phyloP scores from a whole-genome alignment of 305 asterid species.

The Salvia sclarea region DNA sequence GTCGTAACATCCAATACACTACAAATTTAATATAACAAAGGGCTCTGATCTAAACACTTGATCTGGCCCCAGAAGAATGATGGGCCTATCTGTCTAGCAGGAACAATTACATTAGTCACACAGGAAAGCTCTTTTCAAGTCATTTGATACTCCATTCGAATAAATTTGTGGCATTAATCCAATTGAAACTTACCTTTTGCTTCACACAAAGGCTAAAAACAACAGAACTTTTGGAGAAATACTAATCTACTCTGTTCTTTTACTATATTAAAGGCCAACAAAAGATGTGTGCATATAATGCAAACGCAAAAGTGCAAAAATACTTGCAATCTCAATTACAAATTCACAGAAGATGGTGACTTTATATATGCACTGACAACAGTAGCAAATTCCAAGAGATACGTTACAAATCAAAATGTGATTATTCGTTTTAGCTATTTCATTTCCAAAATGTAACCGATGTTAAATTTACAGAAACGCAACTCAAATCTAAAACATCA shows the following conservation, averaged over 20 bases:
- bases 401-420: not conserved
- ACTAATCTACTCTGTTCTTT: not conserved
- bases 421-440: not conserved
- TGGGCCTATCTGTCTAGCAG: constrained; percentile 10
- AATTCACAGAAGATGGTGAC: not conserved
- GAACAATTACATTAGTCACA: not conserved
- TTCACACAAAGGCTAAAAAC: not conserved
- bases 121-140: constrained; percentile 9
- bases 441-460: not conserved
- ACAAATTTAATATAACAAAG: not conserved
- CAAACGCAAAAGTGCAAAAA: not conserved
- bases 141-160: not conserved
- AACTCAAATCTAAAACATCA: not conserved
- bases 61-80: not conserved
- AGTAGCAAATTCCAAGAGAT: not conserved
- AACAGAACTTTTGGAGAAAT: not conserved
- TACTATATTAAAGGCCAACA: not conserved
- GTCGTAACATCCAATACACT: not conserved
- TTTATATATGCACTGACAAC: not conserved
- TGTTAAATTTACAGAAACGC: not conserved
- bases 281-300: not conserved
- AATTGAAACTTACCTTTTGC: not conserved
- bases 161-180: not conserved
- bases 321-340: not conserved
- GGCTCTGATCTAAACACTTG: not conserved